Evolutionary conservation across 208 protist genomes (phyloP).

Genomic region (Leishmania turanica): DNA sequence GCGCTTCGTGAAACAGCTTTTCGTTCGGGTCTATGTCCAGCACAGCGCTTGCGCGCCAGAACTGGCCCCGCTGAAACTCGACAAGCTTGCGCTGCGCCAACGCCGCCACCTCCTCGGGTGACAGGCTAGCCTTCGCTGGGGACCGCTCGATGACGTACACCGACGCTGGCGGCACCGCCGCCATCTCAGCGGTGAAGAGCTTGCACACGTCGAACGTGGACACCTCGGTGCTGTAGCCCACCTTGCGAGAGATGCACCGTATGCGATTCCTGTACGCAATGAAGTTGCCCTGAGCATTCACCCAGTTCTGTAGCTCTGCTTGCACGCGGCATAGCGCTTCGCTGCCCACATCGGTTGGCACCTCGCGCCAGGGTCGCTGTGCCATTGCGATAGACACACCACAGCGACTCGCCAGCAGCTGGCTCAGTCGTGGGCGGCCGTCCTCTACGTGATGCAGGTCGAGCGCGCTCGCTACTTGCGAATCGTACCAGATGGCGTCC

Average conservation of each 20-base stretch:
- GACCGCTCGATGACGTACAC: constrained; percentile 36
- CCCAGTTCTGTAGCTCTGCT: constrained; percentile 58
- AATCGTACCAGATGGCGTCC: constrained; percentile 85
- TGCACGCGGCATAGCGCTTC: constrained; percentile 62
- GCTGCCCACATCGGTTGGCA: constrained; percentile 49
- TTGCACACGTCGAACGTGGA: constrained; percentile 81
- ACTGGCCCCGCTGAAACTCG: constrained; percentile 71
- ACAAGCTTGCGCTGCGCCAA: constrained; percentile 36
- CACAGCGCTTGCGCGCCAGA: constrained; percentile 74
- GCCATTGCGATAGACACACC: constrained; percentile 75
- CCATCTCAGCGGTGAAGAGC: constrained; percentile 70
- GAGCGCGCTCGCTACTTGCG: constrained; percentile 69
- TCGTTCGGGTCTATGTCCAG: constrained; percentile 84
- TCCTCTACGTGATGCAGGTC: constrained; percentile 84
- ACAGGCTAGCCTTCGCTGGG: neutral
- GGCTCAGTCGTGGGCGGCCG: constrained; percentile 66
- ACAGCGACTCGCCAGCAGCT: constrained; percentile 82
- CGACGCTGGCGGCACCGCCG: constrained; percentile 40
- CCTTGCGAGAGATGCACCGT: constrained; percentile 59
- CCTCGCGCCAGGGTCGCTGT: constrained; percentile 78
- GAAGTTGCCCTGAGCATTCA: constrained; percentile 39
- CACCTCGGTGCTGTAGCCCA: constrained; percentile 82
- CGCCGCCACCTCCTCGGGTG: constrained; percentile 22
- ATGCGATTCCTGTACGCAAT: constrained; percentile 45
- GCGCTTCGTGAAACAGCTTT: constrained; percentile 51